Evolutionary conservation across 2,329 filamentous ascomycete genomes (phyloP), one percentile per base, ranked within the genome.

Genomic region (Fusarium xylarioides): DNA sequence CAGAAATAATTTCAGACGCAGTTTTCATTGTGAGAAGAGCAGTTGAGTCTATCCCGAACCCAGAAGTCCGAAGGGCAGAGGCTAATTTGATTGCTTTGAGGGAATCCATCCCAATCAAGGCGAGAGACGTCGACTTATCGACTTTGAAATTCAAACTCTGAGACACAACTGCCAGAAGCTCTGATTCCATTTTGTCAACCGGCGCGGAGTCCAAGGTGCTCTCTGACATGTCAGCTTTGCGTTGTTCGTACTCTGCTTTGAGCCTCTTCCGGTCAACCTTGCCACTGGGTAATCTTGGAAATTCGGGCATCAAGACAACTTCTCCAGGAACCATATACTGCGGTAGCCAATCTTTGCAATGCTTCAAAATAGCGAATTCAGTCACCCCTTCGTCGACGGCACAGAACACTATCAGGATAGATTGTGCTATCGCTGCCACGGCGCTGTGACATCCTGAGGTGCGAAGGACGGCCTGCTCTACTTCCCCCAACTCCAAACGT

Each of bases 311-410:
- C 3, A 92, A 77, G 1, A 94, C 80, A 30, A 97, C 83, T 68
- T 97, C 92, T 8, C 88, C 87, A 1, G 95, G 95, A 3, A 97
- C 83, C 95, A 97, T 97, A 78, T 91, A 96, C 8, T 86, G 85
- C 0, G 95, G 94, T 4, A 98, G 85, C 93, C 94, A 97, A 56
- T 86, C 85, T 56, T 86, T 86, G 81, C 94, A 97, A 9, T 85
- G 87, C 21, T 85, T 78, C 37, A 88, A 77, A 16, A 97, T 83
- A 80, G 79, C 38, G 79, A 80, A 23, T 82, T 83, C 65, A 1
- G 63, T 60, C 12, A 72, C 76, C 14, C 62, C 68, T 7, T 81
- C 75, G 40, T 89, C 87, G 3, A 88, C 83, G 10, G 91, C 88
- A 71, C 92, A 93, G 78, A 95, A 97, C 0, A 91, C 89, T 18